Conservation (phyloP, 805 yeast species). For the Starmerella apis region DNA sequence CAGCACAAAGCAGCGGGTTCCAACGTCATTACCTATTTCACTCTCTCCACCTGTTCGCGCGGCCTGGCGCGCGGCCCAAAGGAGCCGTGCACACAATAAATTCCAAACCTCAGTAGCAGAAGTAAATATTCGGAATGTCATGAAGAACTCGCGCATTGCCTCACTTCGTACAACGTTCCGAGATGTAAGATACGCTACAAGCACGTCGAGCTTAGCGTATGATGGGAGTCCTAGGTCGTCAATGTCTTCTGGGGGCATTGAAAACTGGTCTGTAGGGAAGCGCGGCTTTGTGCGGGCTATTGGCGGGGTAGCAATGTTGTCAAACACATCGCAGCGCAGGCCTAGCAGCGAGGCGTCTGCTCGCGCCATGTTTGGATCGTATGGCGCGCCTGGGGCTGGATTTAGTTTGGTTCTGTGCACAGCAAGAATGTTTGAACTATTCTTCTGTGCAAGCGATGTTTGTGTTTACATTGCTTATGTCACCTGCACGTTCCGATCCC, state of each 20-base stretch:
- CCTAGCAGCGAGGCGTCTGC: conserved; percentile 8
- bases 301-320: conserved; percentile 6
- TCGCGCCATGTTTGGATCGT: conserved; percentile 3
- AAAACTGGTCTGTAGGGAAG: not conserved
- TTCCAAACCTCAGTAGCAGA: conserved; percentile 49
- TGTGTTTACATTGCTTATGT: conserved; percentile 8
- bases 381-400: conserved; percentile 2
- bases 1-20: conserved; percentile 75
- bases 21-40: conserved; percentile 49
- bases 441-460: not conserved
- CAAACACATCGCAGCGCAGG: conserved; percentile 7
- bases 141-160: conserved; percentile 71
- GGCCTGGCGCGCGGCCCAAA: conserved; percentile 51
- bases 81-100: conserved; percentile 51
- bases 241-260: not conserved
- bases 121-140: conserved; percentile 67
- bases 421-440: not conserved
- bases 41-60: conserved; percentile 27
- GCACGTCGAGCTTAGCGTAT: conserved; percentile 22
- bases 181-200: conserved; percentile 42
- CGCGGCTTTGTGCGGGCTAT: conserved; percentile 1
- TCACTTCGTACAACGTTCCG: conserved; percentile 69
- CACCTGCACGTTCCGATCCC: conserved; percentile 8
- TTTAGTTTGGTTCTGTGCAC: not conserved
- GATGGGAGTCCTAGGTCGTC: conserved; percentile 19